These are phyloP conservation scores for Globisporangium carolinianum DNA, from an alignment of 352 stramenopile species.

Conservation along the genomic window DNA sequence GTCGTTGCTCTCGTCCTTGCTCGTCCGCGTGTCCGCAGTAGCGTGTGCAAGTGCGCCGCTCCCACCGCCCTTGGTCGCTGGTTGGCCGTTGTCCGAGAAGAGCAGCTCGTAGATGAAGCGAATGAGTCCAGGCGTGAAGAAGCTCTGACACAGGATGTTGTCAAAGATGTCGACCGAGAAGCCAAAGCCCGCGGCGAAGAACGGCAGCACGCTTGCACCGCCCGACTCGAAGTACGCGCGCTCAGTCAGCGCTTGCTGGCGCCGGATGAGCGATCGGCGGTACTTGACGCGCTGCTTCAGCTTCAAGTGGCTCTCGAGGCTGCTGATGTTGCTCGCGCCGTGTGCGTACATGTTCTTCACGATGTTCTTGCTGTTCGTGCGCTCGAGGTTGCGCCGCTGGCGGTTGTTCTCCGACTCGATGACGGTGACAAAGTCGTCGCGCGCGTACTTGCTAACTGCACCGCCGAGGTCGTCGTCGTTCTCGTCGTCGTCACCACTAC, in stretches of 20 bases:
- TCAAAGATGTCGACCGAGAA: constrained; percentile 65
- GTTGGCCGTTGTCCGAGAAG: constrained; percentile 44
- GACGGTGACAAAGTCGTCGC: constrained; percentile 3
- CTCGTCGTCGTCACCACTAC: constrained; percentile 5
- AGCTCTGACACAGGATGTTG: constrained; percentile 69
- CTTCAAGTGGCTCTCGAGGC: constrained; percentile 28
- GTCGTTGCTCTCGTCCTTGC: constrained; percentile 2
- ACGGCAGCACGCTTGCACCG: constrained; percentile 36
- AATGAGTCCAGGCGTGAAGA: constrained; percentile 53
- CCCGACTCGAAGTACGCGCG: constrained; percentile 36
- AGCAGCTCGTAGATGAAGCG: constrained; percentile 61
- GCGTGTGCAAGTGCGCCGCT: neutral
- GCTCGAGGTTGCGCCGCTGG: constrained; percentile 4
- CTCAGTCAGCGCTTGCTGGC: constrained; percentile 34
- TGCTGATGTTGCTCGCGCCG: constrained; percentile 18
- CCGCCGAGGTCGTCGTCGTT: neutral
- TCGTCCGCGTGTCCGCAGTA: neutral
- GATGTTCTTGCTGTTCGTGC: constrained; percentile 15
- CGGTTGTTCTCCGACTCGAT: constrained; percentile 5
- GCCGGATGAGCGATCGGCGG: constrained; percentile 29
- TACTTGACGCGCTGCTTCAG: constrained; percentile 33
- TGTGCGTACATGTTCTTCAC: constrained; percentile 11
- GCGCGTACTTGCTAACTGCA: neutral
- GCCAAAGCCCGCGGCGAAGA: constrained; percentile 58
- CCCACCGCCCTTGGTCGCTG: constrained; percentile 3